A percentile compares a stretch with the other conserved stretches of the same genome.
Conservation (phyloP, 345 rosid species). For the Ailanthus altissimus region DNA sequence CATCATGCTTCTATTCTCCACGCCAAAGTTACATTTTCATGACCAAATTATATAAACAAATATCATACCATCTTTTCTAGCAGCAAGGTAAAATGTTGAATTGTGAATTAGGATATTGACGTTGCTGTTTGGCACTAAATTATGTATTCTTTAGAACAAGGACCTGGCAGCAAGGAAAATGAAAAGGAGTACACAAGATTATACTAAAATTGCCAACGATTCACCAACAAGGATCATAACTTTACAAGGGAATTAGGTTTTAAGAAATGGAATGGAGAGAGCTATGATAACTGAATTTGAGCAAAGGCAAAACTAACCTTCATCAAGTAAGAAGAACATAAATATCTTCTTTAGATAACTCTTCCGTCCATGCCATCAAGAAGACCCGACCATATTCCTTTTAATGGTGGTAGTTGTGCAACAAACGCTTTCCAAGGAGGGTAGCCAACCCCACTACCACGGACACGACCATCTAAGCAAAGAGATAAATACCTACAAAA, state of each 20-base stretch:
- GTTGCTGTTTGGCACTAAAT: background rate
- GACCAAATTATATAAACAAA: background rate
- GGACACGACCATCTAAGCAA: conserved; percentile 90
- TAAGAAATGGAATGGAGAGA: background rate
- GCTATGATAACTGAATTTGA: conserved; percentile 1
- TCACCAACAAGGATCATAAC: background rate
- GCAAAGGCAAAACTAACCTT: conserved; percentile 5
- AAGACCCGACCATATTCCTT: conserved; percentile 92
- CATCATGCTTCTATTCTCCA: background rate
- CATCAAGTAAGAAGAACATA: conserved; percentile 8
- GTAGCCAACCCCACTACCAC: conserved; percentile 91
- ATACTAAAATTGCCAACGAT: background rate
- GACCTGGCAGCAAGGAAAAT: background rate
- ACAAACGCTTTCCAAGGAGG: conserved; percentile 99
- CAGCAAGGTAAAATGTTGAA: background rate
- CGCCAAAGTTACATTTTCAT: background rate
- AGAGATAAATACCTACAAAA: conserved; percentile 75
- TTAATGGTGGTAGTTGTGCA: conserved; percentile 83
- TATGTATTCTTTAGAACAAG: background rate
- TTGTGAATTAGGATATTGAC: background rate
- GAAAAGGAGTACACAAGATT: conserved; percentile 4
- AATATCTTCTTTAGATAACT: conserved; percentile 46
- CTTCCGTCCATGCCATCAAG: conserved; percentile 95
- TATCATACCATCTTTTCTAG: background rate
- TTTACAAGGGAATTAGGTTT: background rate